Evolutionary conservation across 192 early-diverging fungal genomes (phyloP).

Genomic region (Coemansia sp.): DNA sequence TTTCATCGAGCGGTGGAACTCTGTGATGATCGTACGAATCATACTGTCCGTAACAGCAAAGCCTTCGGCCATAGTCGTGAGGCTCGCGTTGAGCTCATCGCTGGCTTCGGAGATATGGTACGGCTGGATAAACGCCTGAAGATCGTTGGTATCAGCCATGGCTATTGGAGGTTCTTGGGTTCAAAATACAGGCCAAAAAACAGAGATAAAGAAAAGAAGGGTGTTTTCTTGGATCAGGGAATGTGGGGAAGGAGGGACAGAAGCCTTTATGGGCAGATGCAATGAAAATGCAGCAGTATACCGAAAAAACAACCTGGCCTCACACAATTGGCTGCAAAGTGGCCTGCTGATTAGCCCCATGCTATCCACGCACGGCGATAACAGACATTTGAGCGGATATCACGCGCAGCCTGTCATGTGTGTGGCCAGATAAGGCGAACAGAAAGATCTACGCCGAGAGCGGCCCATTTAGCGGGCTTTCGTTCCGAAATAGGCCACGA

Average conservation of each 20-base stretch:
- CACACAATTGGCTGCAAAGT: background rate
- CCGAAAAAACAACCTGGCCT: no score
- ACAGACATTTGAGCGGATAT: background rate
- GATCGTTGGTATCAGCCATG: conserved; percentile 54
- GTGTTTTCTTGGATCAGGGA: background rate
- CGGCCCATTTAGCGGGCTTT: no score
- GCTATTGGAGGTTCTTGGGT: conserved; percentile 18
- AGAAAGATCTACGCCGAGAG: no score
- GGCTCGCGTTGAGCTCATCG: conserved; percentile 55
- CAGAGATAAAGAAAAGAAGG: background rate
- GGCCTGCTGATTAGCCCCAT: background rate
- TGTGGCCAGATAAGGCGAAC: no score
- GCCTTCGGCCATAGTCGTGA: conserved; percentile 53
- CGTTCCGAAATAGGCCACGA: no score
- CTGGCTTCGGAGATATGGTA: conserved; percentile 40
- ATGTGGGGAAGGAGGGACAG: background rate
- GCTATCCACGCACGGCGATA: no score
- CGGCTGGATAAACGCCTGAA: conserved; percentile 44
- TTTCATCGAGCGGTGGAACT: conserved; percentile 68
- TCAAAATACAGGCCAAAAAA: no score
- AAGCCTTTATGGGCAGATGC: background rate
- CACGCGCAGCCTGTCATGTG: background rate
- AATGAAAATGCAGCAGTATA: background rate
- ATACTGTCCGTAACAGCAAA: conserved; percentile 59
- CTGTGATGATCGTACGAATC: conserved; percentile 58